phyloP scores from a whole-genome alignment of 2,329 filamentous ascomycete genomes.

The Colletotrichum musicola region DNA sequence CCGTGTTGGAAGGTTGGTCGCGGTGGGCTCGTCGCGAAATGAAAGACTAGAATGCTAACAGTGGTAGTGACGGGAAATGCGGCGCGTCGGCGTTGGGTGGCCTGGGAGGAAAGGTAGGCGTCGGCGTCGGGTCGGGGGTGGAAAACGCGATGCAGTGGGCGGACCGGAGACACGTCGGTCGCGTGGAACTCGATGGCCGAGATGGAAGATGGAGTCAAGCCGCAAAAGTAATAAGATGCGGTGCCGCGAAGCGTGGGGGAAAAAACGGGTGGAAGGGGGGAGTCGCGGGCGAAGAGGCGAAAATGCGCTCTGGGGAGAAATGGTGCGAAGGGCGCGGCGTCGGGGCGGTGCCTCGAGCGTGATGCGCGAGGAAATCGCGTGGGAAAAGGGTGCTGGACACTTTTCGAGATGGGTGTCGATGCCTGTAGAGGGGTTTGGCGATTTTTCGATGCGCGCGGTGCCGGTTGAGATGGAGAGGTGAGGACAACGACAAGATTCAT shows the following conservation, averaged over 20 bases:
- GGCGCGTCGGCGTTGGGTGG: slow-evolving; percentile 33
- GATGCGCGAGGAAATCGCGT: slow-evolving; percentile 66
- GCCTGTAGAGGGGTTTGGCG: slow-evolving; percentile 70
- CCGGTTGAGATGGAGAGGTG: slow-evolving; percentile 64
- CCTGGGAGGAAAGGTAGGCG: not conserved
- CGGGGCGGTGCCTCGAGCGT: slow-evolving; percentile 55
- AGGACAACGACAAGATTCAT: slow-evolving; percentile 65
- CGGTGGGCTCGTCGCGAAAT: slow-evolving; percentile 39
- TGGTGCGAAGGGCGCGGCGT: slow-evolving; percentile 51
- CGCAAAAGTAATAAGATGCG: slow-evolving; percentile 29
- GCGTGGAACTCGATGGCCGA: slow-evolving; percentile 33
- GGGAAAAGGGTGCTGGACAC: slow-evolving; percentile 63
- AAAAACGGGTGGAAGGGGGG: slow-evolving; percentile 44
- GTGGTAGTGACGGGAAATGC: slow-evolving; percentile 31
- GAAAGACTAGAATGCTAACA: slow-evolving; percentile 38
- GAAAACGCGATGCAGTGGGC: slow-evolving; percentile 30
- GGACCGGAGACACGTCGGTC: slow-evolving; percentile 35
- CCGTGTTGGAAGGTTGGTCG: slow-evolving; percentile 35
- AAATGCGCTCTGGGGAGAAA: slow-evolving; percentile 53
- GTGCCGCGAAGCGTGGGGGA: slow-evolving; percentile 39
- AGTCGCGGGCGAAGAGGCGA: slow-evolving; percentile 53
- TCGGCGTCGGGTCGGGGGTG: slow-evolving; percentile 27
- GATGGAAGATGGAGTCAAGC: slow-evolving; percentile 38
- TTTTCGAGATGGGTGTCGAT: slow-evolving; percentile 70
- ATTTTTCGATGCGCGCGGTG: slow-evolving; percentile 72